These are phyloP conservation scores for Globisporangium nagaii DNA, from an alignment of 352 stramenopile genomes.

Conservation along the genomic window DNA sequence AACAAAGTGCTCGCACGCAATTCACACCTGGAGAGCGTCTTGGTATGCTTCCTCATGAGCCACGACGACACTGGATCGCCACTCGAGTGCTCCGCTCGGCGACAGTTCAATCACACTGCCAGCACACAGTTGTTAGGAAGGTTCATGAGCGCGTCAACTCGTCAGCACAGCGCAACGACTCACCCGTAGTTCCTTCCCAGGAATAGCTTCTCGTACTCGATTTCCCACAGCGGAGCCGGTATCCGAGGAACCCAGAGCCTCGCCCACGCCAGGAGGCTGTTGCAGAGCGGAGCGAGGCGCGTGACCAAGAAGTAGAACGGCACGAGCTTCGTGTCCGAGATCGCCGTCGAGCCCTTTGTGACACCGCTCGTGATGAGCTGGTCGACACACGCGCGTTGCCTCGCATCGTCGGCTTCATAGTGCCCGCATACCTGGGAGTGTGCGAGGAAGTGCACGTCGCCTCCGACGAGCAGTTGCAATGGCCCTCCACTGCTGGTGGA, in stretches of 20 bases:
- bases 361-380: slow-evolving; percentile 65
- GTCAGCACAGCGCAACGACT: background rate
- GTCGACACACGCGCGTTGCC: slow-evolving; percentile 32
- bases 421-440: slow-evolving; percentile 39
- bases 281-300: slow-evolving; percentile 24
- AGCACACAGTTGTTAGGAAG: no score
- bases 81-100: slow-evolving; percentile 25
- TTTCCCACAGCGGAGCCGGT: slow-evolving; percentile 20
- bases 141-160: no score
- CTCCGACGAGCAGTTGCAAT: slow-evolving; percentile 43
- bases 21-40: slow-evolving; percentile 21
- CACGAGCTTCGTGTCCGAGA: slow-evolving; percentile 45
- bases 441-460: slow-evolving; percentile 56
- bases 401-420: background rate
- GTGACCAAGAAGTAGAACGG: slow-evolving; percentile 51
- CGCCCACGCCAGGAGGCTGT: slow-evolving; percentile 16
- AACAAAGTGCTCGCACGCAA: background rate
- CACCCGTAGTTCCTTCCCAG: slow-evolving; percentile 68
- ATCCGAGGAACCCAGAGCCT: slow-evolving; percentile 5
- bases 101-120: slow-evolving; percentile 26
- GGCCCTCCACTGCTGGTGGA: background rate
- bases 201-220: slow-evolving; percentile 35
- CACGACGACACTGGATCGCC: slow-evolving; percentile 23
- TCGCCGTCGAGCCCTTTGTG: slow-evolving; percentile 53
- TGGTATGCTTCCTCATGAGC: slow-evolving; percentile 20